Evolutionary conservation across 1,284 basidiomycete genomes (phyloP).

Genomic region (Apiotrichum veenhuisii): DNA sequence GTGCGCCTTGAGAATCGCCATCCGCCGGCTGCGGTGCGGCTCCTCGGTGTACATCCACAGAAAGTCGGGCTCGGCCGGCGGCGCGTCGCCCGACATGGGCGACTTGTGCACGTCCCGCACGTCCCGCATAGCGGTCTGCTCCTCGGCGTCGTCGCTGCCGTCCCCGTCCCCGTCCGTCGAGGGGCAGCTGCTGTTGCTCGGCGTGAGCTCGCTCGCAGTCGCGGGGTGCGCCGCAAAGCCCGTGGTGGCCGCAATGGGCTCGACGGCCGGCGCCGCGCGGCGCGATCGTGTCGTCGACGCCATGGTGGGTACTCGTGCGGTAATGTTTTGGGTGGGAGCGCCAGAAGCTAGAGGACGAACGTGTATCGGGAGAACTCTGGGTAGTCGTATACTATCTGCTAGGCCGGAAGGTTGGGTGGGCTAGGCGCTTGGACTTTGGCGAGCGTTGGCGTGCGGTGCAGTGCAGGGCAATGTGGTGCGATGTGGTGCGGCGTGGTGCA

Average conservation of each 20-base stretch:
- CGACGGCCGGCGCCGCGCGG: background rate
- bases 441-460: no score
- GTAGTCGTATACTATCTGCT: no score
- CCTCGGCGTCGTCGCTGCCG: background rate
- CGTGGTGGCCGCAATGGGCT: background rate
- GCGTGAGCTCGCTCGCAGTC: background rate
- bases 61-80: constrained; percentile 58
- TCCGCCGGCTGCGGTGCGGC: constrained; percentile 81
- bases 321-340: no score
- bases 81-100: constrained; percentile 3
- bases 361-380: no score
- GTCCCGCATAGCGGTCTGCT: no score
- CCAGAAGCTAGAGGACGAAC: no score
- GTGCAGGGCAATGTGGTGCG: no score
- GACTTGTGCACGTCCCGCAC: background rate
- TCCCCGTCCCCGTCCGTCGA: background rate
- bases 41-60: constrained; percentile 97
- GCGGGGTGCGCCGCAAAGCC: background rate
- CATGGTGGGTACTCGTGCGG: background rate
- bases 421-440: no score
- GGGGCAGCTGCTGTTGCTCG: constrained; percentile 1
- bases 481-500: no score
- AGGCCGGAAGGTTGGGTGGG: no score
- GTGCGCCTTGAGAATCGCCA: constrained; percentile 88
- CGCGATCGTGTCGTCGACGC: background rate